These are phyloP conservation scores for Eleusine indica DNA, from an alignment of 176 grass and related monocot genomes.

Conservation along the genomic window DNA sequence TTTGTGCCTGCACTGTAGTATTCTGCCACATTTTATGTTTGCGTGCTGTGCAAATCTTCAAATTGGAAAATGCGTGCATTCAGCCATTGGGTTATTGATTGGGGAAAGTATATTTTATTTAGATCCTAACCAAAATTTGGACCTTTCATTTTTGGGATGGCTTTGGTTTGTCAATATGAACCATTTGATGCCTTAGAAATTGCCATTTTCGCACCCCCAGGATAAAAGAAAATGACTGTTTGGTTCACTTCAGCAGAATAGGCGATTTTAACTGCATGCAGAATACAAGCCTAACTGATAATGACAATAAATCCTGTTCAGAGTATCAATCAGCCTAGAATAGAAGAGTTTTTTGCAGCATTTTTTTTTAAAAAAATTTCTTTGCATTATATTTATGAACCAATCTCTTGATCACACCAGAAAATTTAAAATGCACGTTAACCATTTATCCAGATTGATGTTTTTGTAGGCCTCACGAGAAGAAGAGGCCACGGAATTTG, in stretches of 20 bases:
- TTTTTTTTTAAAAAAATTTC: background rate
- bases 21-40: background rate
- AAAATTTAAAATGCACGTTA: conserved; percentile 52
- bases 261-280: background rate
- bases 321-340: background rate
- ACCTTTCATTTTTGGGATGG: background rate
- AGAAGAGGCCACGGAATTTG: conserved; percentile 70
- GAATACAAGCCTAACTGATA: background rate
- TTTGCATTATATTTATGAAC: background rate
- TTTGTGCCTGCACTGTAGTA: background rate
- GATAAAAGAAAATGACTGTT: background rate
- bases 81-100: background rate
- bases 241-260: background rate
- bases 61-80: background rate
- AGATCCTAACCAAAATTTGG: background rate
- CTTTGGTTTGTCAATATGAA: background rate
- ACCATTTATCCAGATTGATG: conserved; percentile 69
- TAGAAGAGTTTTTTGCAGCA: background rate
- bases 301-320: background rate
- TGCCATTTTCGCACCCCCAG: background rate
- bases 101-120: background rate
- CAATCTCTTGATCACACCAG: background rate
- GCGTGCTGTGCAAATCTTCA: background rate
- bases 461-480: conserved; percentile 82
- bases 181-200: background rate